These are phyloP conservation scores for Sphagnum fallax DNA, from an alignment of 228 moss, liverwort and hornwort genomes.

Conservation along the genomic window DNA sequence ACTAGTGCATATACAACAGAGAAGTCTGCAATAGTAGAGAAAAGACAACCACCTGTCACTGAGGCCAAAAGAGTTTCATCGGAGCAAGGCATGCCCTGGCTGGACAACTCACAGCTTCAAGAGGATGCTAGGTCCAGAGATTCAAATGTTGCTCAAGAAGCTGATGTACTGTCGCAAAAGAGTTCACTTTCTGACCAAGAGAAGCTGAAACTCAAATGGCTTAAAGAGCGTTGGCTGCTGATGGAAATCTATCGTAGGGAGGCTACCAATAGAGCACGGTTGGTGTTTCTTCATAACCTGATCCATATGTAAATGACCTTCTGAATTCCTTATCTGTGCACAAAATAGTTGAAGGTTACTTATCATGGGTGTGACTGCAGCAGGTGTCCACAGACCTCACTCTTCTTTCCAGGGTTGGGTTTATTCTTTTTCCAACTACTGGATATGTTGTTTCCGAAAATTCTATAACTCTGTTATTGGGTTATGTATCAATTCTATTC, in stretches of 20 bases:
- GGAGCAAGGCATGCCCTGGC: constrained; percentile 1
- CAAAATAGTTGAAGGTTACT: too few relatives aligned
- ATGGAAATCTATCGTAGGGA: constrained; percentile 70
- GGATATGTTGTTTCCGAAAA: too few relatives aligned
- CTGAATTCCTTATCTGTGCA: too few relatives aligned
- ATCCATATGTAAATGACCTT: too few relatives aligned
- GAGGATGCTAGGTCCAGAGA: constrained; percentile 17
- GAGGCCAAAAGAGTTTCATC: constrained; percentile 3
- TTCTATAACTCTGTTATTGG: too few relatives aligned
- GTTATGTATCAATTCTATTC: too few relatives aligned
- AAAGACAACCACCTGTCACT: background rate
- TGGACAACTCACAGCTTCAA: background rate
- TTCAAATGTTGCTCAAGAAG: constrained; percentile 19
- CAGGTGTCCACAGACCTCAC: too few relatives aligned
- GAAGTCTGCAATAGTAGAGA: too few relatives aligned
- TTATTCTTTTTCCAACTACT: too few relatives aligned
- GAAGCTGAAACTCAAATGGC: constrained; percentile 63
- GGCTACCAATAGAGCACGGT: constrained; percentile 81
- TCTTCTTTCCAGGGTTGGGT: too few relatives aligned
- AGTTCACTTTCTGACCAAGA: constrained; percentile 58
- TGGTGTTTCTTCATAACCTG: constrained; percentile 9
- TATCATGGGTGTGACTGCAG: too few relatives aligned
- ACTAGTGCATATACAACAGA: too few relatives aligned
- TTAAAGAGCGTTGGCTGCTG: constrained; percentile 61
- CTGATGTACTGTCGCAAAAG: constrained; percentile 55